Evolutionary conservation across 371 early-diverging fungal species (phyloP).

Genomic region (Mortierella sp.): DNA sequence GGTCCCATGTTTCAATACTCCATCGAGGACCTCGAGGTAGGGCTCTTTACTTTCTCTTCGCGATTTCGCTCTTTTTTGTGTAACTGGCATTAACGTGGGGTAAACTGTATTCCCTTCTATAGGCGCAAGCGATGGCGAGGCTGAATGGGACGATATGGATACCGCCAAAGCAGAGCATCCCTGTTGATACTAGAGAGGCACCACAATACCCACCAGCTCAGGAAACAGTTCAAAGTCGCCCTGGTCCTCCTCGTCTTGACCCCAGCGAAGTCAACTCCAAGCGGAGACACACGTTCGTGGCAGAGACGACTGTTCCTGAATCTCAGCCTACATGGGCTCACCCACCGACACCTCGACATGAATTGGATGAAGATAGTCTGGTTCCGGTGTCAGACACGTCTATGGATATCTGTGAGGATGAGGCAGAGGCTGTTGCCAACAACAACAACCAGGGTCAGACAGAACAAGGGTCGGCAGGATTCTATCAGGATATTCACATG

Average conservation of each 20-base stretch:
- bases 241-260: constrained; percentile 30
- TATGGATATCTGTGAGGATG: constrained; percentile 45
- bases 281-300: constrained; percentile 32
- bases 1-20: constrained; percentile 60
- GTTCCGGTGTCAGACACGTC: constrained; percentile 37
- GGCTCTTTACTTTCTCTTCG: too few relatives aligned
- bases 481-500: constrained; percentile 6
- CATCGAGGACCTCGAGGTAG: constrained; percentile 58
- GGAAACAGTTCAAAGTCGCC: constrained; percentile 16
- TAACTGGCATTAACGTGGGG: not conserved
- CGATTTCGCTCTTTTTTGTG: not conserved
- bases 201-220: constrained; percentile 3
- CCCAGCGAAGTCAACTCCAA: constrained; percentile 29
- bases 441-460: not conserved
- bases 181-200: not conserved
- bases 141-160: constrained; percentile 37
- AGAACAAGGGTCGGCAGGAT: not conserved
- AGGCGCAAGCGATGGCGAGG: constrained; percentile 45
- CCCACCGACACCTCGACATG: not conserved
- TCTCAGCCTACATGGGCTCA: constrained; percentile 14
- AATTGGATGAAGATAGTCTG: constrained; percentile 17
- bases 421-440: constrained; percentile 14
- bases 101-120: not conserved
- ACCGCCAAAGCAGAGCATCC: constrained; percentile 18
- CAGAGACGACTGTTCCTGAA: constrained; percentile 50